Evolutionary conservation across 139 green algal species (phyloP).

Genomic region (Cymbomonas tetramitiformis): DNA sequence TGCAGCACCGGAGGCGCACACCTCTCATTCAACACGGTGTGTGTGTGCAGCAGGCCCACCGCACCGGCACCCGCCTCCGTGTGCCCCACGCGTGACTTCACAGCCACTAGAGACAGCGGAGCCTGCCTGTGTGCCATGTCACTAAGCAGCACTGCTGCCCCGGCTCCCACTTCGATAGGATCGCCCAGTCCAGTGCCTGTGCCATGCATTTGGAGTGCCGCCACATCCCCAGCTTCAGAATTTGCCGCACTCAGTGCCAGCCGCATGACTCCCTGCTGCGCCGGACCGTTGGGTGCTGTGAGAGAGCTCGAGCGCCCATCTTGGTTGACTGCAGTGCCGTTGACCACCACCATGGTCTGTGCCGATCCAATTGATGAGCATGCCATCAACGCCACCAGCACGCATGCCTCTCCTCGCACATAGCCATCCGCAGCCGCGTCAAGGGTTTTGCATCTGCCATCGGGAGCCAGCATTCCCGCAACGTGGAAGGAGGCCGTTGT

Average conservation of each 20-base stretch:
- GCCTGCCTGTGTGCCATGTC: too few species aligned
- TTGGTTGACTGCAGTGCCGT: background rate
- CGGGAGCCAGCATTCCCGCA: conserved; percentile 49
- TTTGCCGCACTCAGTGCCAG: conserved; percentile 33
- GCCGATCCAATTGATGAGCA: background rate
- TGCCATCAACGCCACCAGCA: conserved; percentile 10
- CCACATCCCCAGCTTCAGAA: background rate
- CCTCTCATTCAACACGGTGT: background rate
- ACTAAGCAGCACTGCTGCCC: conserved; percentile 23
- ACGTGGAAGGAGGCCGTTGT: background rate
- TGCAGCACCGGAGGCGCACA: conserved; percentile 2
- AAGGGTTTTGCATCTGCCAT: conserved; percentile 72
- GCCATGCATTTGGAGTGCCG: conserved; percentile 56
- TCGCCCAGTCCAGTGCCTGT: conserved; percentile 68
- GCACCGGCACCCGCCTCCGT: conserved; percentile 67
- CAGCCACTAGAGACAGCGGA: too few species aligned
- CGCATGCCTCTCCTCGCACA: background rate
- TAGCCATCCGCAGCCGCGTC: conserved; percentile 66
- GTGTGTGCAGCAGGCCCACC: conserved; percentile 38
- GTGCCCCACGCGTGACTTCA: conserved; percentile 66
- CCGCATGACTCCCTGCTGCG: conserved; percentile 5
- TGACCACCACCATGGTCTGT: background rate
- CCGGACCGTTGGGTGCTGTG: conserved; percentile 11
- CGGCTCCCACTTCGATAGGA: conserved; percentile 69
- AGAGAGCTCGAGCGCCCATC: conserved; percentile 12